Conservation (phyloP, 208 protist genomes). For the Crithidia expoeki region DNA sequence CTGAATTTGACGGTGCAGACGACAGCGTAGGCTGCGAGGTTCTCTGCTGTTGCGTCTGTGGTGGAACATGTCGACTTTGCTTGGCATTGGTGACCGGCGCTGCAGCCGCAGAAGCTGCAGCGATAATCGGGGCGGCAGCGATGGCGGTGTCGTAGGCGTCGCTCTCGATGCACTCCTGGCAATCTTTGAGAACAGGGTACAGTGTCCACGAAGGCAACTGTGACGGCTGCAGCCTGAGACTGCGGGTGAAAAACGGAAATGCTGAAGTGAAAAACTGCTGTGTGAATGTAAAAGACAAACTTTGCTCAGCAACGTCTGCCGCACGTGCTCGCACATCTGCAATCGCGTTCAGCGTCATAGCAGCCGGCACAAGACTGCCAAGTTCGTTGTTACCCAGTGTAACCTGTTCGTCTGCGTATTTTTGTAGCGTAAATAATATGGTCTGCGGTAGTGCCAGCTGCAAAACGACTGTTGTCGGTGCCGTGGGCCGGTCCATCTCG, state of each 20-base stretch:
- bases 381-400: too few relatives aligned
- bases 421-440: not conserved
- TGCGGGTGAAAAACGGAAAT: not conserved
- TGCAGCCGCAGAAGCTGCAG: not conserved
- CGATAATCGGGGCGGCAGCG: not conserved
- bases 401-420: not conserved
- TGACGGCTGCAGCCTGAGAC: not conserved
- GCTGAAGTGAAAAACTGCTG: not conserved
- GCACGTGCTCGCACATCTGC: not conserved
- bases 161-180: constrained; percentile 15
- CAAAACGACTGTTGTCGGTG: not conserved
- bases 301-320: not conserved
- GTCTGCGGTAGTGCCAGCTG: not conserved
- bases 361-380: not conserved
- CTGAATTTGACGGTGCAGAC: not conserved
- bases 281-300: not conserved
- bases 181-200: not conserved
- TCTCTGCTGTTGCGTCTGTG: too few relatives aligned
- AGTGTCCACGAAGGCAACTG: constrained; percentile 36
- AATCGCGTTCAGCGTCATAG: not conserved
- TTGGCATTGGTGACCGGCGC: not conserved
- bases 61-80: not conserved
- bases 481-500: constrained; percentile 6
- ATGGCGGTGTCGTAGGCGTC: constrained; percentile 3
- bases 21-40: not conserved